Evolutionary conservation across 176 grass and related monocot genomes (phyloP).

Genomic region (Cymbopogon citratus): DNA sequence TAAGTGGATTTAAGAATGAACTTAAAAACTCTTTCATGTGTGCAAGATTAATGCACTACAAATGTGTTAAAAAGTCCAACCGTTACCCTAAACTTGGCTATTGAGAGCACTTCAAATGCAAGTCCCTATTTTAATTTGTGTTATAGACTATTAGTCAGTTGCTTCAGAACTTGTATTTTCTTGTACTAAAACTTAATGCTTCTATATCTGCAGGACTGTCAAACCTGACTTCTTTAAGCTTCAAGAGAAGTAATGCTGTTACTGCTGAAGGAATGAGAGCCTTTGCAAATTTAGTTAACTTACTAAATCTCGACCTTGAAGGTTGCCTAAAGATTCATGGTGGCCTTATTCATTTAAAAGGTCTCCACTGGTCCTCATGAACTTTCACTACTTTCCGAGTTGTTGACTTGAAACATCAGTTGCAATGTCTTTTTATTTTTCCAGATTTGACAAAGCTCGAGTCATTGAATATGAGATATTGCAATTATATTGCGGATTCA

Average conservation of each 20-base stretch:
- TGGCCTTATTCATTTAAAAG: slow-evolving; percentile 80
- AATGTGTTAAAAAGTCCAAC: background rate
- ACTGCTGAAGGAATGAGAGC: slow-evolving; percentile 70
- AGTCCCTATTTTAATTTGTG: background rate
- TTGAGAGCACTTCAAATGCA: background rate
- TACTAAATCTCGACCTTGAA: slow-evolving; percentile 86
- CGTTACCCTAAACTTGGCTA: background rate
- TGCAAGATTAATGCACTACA: background rate
- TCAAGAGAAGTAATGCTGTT: slow-evolving; percentile 71
- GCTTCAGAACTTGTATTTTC: slow-evolving; percentile 1
- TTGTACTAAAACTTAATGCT: background rate
- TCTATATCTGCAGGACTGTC: slow-evolving; percentile 58
- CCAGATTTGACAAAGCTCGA: slow-evolving; percentile 74
- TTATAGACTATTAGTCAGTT: background rate
- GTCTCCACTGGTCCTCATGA: slow-evolving; percentile 25
- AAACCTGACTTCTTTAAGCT: slow-evolving; percentile 72
- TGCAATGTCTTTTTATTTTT: slow-evolving; percentile 6
- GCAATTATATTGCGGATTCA: slow-evolving; percentile 67
- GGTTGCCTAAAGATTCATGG: slow-evolving; percentile 74
- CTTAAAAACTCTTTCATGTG: background rate
- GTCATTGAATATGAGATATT: slow-evolving; percentile 83
- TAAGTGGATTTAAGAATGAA: background rate
- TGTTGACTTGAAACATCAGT: background rate
- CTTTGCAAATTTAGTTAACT: slow-evolving; percentile 70
- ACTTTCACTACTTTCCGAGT: background rate